Evolutionary conservation across 345 rosid genomes (phyloP), one percentile per base, ranked within the genome.

Genomic region (Syzygium jambos): DNA sequence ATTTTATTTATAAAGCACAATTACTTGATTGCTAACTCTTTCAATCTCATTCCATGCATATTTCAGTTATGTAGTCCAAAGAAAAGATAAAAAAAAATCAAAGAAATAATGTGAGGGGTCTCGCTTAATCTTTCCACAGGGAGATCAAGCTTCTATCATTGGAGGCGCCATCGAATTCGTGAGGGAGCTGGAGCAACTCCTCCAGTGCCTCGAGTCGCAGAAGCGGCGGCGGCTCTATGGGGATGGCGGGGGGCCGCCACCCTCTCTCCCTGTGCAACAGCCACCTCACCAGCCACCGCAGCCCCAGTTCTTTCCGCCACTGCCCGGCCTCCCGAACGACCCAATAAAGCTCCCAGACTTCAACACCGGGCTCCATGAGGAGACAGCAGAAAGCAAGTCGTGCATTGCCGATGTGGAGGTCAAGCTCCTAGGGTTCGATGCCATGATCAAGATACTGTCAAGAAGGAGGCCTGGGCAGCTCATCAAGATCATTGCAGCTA

Each of bases 151-250:
- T 3, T 98, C 99, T 4, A 96, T 98, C n/a, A 95, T 98, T 22
- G 99, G 99, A 7, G 99, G 99, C 52, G 99, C 96, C 13, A 96
- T 98, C 19, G 99, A 96, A 89, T 98, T 95, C 84, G 98, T 98
- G 87, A 95, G 96, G 87, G 99, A 98, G 88, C 89, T 98, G 25
- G 99, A 98, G 91, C 99, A 96, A 84, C 98, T 96, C 13, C 94
- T 95, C 63, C 98, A 95, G 21, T 96, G 99, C 89, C 86, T 98
- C 5, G 99, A 98, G 89, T 98, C 99, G 15, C 98, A 98, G 78
- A 98, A 96, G 86, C 90, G 98, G 55, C 84, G 99, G 65, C 93
- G 96, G 86, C 90, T 94, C 21, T 87, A 91, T 0, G 98, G 95
- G 86, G 98, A 95, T 84, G 89, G 89, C 14, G 87, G 91, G 0